Evolutionary conservation across 2,329 filamentous ascomycete genomes (phyloP), one percentile per base, ranked within the genome.

Genomic region (Periconia macrospinosa): DNA sequence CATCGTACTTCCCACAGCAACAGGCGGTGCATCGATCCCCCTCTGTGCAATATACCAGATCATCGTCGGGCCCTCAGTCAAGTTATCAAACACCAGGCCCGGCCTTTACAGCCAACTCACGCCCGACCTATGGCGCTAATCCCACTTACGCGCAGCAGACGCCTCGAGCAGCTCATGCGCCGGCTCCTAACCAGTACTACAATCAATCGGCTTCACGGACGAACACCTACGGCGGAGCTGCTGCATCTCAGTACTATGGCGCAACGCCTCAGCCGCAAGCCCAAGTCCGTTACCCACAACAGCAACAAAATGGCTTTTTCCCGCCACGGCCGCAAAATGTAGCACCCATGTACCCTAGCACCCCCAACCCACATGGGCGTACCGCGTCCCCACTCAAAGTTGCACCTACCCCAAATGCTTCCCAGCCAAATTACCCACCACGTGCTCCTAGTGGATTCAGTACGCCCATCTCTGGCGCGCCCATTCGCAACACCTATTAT

Each of bases 361-460:
- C 55, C 5, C 67, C 61, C 18, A 68, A 65, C 46, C 63, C 66
- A 9, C 70, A 70, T 46, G 58, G 62, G 47, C 71, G 68, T 40
- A 73, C 65, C 30, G 67, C 50, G 1, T 73, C 71, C n/a, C 72
- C 72, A 3, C 61, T 75, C n/a, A 75, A 75, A 50, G 57, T 59
- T 13, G 63, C 54, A n/a, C 61, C 63, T 15, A 41, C 57, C 10
- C 37, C 51, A 13, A 33, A 54, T 7, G 40, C 50, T 23, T 52
- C 60, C 19, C 65, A 65, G n/a, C 52, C 66, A n/a, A 59, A 46
- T 19, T 71, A 68, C 44, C 61, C 60, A 8, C 52, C 69, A 33
- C 66, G 69, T 11, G 59, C 68, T 37, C 52, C 61, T 6, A 30
- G 43, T 45, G 43, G 43, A 1, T 74, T 68, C 46, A 61, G 62